Conservation (phyloP, 2,329 filamentous ascomycete genomes). For the Fusarium floridanum region DNA sequence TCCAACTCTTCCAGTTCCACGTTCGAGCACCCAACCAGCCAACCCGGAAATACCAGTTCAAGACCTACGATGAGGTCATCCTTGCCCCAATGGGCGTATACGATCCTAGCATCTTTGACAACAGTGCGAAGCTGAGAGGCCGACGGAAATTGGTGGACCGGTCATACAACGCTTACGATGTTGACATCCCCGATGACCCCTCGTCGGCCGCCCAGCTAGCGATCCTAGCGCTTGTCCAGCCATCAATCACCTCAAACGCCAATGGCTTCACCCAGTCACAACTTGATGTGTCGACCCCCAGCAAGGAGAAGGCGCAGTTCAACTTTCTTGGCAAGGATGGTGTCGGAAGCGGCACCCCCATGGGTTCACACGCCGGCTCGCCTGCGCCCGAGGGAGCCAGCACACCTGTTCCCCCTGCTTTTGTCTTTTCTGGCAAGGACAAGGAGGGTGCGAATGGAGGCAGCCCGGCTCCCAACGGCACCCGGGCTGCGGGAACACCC, state of each 20-base stretch:
- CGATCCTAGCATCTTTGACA: constrained; percentile 88
- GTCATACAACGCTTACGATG: constrained; percentile 94
- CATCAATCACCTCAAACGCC: constrained; percentile 63
- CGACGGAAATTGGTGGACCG: constrained; percentile 86
- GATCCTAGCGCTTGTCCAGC: constrained; percentile 71
- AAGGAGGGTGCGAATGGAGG: constrained; percentile 61
- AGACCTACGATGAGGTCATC: constrained; percentile 96
- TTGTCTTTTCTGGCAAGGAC: constrained; percentile 63
- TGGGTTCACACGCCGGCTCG: constrained; percentile 87
- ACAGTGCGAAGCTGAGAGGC: constrained; percentile 81
- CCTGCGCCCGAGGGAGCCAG: constrained; percentile 83
- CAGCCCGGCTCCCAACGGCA: constrained; percentile 66
- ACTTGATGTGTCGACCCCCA: constrained; percentile 67
- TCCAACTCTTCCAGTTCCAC: constrained; percentile 91
- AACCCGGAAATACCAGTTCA: constrained; percentile 94
- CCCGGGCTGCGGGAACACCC: constrained; percentile 64
- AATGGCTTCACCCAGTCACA: constrained; percentile 60
- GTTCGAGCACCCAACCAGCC: constrained; percentile 88
- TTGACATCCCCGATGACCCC: constrained; percentile 88
- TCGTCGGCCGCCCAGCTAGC: constrained; percentile 84
- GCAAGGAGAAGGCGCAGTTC: constrained; percentile 75
- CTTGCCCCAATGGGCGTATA: constrained; percentile 97
- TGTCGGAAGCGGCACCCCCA: constrained; percentile 82
- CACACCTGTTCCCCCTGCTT: constrained; percentile 73
- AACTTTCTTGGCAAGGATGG: constrained; percentile 76